These are phyloP conservation scores for Penicillium sp. DNA, from an alignment of 2,329 filamentous ascomycete species.

Conservation along the genomic window DNA sequence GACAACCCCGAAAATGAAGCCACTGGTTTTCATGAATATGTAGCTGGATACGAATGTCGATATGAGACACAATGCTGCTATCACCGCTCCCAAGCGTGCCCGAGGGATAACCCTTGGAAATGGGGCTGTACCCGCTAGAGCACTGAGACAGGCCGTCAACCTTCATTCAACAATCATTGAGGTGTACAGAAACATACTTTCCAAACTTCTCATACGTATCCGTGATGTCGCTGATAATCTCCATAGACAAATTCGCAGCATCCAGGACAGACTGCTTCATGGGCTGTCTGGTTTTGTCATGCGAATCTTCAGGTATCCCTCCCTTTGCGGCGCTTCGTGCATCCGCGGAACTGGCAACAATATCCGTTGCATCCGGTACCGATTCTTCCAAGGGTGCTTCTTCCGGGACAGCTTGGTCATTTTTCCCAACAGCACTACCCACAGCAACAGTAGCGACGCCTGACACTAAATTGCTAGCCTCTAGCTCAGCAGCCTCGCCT, in stretches of 20 bases:
- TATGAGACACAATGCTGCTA: conserved; percentile 54
- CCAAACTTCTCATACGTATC: conserved; percentile 65
- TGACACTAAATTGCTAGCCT: conserved; percentile 78
- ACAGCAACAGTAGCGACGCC: conserved; percentile 71
- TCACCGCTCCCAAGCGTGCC: conserved; percentile 54
- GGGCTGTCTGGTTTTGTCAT: conserved; percentile 77
- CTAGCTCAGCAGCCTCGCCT: conserved; percentile 79
- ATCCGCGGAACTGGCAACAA: conserved; percentile 56
- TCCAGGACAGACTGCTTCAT: conserved; percentile 76
- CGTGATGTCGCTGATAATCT: conserved; percentile 57
- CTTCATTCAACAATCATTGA: background rate
- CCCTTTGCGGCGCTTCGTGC: conserved; percentile 57
- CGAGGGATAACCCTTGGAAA: conserved; percentile 58
- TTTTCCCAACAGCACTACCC: conserved; percentile 73
- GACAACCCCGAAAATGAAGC: conserved; percentile 67
- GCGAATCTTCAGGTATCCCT: conserved; percentile 47
- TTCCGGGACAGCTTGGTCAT: conserved; percentile 66
- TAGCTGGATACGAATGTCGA: conserved; percentile 60
- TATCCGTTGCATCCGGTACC: conserved; percentile 62
- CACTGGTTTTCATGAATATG: conserved; percentile 63
- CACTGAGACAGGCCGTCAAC: conserved; percentile 36
- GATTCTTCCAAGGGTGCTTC: conserved; percentile 50
- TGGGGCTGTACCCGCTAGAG: conserved; percentile 63
- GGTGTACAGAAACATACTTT: conserved; percentile 46
- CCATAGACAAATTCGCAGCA: conserved; percentile 73